Evolutionary conservation across 2,329 filamentous ascomycete genomes (phyloP), one percentile per base, ranked within the genome.

Genomic region (Tolypocladium album): DNA sequence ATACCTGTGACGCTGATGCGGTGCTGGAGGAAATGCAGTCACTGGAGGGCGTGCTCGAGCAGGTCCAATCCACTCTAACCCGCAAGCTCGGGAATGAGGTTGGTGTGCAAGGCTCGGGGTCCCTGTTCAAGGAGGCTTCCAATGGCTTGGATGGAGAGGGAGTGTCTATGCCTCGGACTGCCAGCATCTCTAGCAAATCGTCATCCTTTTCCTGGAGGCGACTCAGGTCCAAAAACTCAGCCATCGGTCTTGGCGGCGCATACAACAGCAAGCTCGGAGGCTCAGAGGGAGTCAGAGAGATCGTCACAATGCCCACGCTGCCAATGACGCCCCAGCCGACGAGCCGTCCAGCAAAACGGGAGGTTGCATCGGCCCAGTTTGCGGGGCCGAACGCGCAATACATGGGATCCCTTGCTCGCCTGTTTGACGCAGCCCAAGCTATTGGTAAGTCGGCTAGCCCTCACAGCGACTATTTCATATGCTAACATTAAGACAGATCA

Each of bases 1-100:
- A 99, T 67, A 94, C 88, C 0, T 88, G 86, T 63, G 93, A 99
- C 70, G 92, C 93, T 0, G 93, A 97, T 70, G 90, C 92, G 0
- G 86, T 97, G 24, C 79, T 96, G 20, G 92, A 96, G 67, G 94
- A 99, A 72, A 94, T 99, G 88, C 92, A 97, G 71, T 82, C 86
- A 2, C 79, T 99, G 5, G 94, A 99, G 72, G 80, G 81, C 43
- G 83, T 97, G 38, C 80, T 99, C 38, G 93, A 97, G 69, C 89
- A 93, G 70, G 89, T 92, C 0, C 92, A 97, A 72, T 76, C 80
- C 0, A 80, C 82, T 4, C 78, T 97, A 50, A 78, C 84, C 6
- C 93, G 95, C 70, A 96, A 92, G 69, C 82, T 99, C 4, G 93
- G 94, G n/a, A 90, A 82, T 68, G 94, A 99, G 65, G 94, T 99